These are phyloP conservation scores for Avena insularis DNA, from an alignment of 176 grass and related monocot species.

Conservation along the genomic window DNA sequence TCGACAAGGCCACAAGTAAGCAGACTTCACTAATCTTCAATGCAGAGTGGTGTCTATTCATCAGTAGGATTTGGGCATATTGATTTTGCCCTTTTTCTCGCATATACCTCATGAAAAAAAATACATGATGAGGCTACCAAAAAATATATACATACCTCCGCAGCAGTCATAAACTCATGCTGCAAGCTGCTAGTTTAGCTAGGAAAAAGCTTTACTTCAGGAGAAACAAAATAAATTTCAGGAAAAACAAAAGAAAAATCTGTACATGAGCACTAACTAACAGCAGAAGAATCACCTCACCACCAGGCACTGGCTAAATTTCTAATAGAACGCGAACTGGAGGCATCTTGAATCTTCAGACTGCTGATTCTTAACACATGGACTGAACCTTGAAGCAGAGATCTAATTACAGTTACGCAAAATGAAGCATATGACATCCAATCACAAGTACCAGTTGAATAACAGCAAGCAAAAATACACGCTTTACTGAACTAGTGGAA, in stretches of 20 bases:
- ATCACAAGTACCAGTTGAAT: background rate
- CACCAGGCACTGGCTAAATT: background rate
- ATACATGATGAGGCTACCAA: background rate
- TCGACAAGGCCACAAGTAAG: constrained; percentile 5
- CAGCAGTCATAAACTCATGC: background rate
- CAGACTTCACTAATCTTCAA: constrained; percentile 7
- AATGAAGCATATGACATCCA: constrained; percentile 29
- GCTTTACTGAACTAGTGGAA: background rate
- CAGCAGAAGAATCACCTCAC: background rate
- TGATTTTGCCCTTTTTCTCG: background rate
- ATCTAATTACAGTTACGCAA: background rate
- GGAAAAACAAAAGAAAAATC: background rate
- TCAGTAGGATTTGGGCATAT: background rate
- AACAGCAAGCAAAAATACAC: constrained; percentile 20
- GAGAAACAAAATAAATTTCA: background rate
- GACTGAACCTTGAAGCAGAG: background rate
- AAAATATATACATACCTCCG: background rate
- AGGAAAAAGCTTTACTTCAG: background rate
- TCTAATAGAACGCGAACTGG: background rate
- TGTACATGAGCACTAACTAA: background rate
- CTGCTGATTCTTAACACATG: constrained; percentile 3
- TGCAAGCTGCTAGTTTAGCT: background rate
- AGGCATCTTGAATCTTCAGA: constrained; percentile 20
- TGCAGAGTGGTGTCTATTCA: background rate
- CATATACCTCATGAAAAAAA: background rate